These are phyloP conservation scores for Remersonia thermophila DNA, from an alignment of 2,329 filamentous ascomycete species.

Conservation along the genomic window DNA sequence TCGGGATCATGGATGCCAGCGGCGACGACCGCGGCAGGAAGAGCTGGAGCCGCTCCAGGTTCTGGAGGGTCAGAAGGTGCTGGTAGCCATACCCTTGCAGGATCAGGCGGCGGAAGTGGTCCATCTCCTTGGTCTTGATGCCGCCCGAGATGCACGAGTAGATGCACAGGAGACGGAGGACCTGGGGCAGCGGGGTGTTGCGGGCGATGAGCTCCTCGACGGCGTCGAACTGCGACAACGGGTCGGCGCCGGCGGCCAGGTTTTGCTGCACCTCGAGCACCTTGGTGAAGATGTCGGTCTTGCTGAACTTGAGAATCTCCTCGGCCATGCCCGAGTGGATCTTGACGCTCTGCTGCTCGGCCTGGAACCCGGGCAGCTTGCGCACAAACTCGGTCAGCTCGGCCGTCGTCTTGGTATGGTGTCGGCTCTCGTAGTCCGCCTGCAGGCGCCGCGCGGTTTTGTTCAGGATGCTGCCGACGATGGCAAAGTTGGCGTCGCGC, in stretches of 20 bases:
- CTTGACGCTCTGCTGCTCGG: constrained; percentile 85
- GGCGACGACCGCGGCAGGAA: constrained; percentile 67
- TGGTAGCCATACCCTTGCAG: constrained; percentile 92
- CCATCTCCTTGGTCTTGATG: constrained; percentile 76
- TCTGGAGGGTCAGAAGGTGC: constrained; percentile 78
- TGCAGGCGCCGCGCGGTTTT: constrained; percentile 79
- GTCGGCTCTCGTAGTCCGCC: constrained; percentile 75
- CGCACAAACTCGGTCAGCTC: constrained; percentile 93
- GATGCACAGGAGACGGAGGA: constrained; percentile 76
- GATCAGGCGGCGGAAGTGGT: constrained; percentile 76
- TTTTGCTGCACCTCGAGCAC: constrained; percentile 92
- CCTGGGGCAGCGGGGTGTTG: constrained; percentile 65
- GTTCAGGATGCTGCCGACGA: constrained; percentile 79
- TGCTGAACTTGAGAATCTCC: constrained; percentile 87
- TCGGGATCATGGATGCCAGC: constrained; percentile 61
- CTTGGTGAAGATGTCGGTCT: constrained; percentile 78
- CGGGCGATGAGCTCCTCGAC: constrained; percentile 93
- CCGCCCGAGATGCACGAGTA: constrained; percentile 86
- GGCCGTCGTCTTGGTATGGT: constrained; percentile 74
- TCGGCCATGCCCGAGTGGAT: constrained; percentile 86
- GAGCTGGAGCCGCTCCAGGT: constrained; percentile 79
- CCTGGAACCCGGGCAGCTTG: constrained; percentile 81
- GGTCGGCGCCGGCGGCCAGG: constrained; percentile 78
- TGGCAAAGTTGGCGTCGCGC: constrained; percentile 87
- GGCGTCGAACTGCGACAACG: constrained; percentile 74